These are phyloP conservation scores for Megacollybia marginata DNA, from an alignment of 768 basidiomycete genomes.

Conservation along the genomic window DNA sequence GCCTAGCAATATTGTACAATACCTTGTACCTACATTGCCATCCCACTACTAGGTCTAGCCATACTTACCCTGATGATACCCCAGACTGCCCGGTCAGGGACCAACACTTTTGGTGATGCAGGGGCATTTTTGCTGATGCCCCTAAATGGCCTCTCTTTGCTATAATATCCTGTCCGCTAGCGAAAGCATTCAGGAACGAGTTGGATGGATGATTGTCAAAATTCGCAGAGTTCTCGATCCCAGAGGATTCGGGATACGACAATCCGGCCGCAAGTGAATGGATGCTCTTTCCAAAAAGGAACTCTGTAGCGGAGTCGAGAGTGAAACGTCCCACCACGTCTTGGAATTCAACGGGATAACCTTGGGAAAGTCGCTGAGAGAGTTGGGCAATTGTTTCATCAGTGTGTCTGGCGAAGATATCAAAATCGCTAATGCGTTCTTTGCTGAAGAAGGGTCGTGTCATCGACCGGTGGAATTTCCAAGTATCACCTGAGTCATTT, in stretches of 20 bases:
- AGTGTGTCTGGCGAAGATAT: slow-evolving; percentile 46
- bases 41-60: too few species aligned
- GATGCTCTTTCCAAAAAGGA: slow-evolving; percentile 45
- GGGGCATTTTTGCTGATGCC: too few species aligned
- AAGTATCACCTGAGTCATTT: slow-evolving; percentile 50
- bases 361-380: slow-evolving; percentile 32
- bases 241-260: slow-evolving; percentile 34
- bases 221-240: slow-evolving; percentile 10
- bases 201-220: slow-evolving; percentile 24
- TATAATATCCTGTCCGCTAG: slow-evolving; percentile 35
- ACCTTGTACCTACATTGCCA: too few species aligned
- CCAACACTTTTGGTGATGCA: too few species aligned
- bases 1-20: too few species aligned
- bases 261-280: slow-evolving; percentile 38
- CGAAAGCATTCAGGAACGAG: slow-evolving; percentile 42
- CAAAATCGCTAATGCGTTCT: slow-evolving; percentile 47
- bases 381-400: slow-evolving; percentile 36
- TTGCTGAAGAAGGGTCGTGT: slow-evolving; percentile 55
- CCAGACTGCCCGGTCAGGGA: too few species aligned
- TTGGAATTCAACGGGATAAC: slow-evolving; percentile 52
- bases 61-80: too few species aligned
- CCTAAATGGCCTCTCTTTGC: slow-evolving; percentile 34
- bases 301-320: slow-evolving; percentile 51
- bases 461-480: slow-evolving; percentile 59
- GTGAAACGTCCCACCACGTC: slow-evolving; percentile 52